Conservation (phyloP, 371 early-diverging fungal genomes). For the Fennellomyces sp. region DNA sequence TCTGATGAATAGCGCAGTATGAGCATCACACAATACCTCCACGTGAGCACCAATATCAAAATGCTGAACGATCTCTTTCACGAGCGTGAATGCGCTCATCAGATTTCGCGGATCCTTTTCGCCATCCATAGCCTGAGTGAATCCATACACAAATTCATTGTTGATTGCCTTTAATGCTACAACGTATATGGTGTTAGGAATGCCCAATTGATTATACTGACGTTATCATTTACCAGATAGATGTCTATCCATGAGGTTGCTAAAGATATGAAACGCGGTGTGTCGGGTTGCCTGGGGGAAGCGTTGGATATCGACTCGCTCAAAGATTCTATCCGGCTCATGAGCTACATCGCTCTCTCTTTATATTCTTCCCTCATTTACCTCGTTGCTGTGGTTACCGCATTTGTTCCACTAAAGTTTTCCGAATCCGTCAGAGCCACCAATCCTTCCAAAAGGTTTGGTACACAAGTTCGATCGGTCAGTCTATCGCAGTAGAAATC, state of each 20-base stretch:
- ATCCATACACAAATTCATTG: constrained; percentile 82
- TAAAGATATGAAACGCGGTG: constrained; percentile 46
- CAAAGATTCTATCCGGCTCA: constrained; percentile 39
- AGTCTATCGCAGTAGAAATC: constrained; percentile 81
- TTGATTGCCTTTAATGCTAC: constrained; percentile 46
- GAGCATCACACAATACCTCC: constrained; percentile 56
- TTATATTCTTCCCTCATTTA: constrained; percentile 13
- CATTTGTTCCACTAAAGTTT: constrained; percentile 60
- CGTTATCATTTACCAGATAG: constrained; percentile 6
- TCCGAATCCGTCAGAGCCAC: constrained; percentile 60
- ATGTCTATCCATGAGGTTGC: constrained; percentile 41
- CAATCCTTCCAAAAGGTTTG: constrained; percentile 68
- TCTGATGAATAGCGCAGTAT: too few species aligned
- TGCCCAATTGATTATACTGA: not conserved
- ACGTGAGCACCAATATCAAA: constrained; percentile 79
- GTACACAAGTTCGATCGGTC: constrained; percentile 75
- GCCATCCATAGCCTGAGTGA: constrained; percentile 89
- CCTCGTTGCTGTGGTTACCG: constrained; percentile 61
- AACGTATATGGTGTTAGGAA: not conserved
- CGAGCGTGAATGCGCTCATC: constrained; percentile 80
- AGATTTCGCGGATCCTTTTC: constrained; percentile 98
- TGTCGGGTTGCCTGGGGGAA: constrained; percentile 62
- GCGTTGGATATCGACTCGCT: constrained; percentile 63
- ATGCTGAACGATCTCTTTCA: constrained; percentile 63
- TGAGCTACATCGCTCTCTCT: not conserved